Conservation (phyloP, 768 basidiomycete genomes). For the Hydnum rufescens region DNA sequence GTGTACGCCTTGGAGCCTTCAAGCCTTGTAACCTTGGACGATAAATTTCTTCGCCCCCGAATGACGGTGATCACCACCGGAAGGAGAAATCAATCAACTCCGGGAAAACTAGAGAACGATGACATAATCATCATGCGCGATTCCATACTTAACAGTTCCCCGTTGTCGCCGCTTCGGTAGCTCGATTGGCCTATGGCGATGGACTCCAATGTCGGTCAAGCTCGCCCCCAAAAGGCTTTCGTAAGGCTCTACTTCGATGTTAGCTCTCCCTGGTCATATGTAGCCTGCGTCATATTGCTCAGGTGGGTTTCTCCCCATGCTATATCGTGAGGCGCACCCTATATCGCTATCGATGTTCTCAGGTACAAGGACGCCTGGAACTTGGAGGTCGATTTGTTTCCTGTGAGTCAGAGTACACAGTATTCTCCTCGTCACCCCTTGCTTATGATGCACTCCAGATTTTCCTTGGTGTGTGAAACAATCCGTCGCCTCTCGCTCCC, state of each 20-base stretch:
- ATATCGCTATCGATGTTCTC: neutral
- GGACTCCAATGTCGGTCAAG: no score
- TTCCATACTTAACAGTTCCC: no score
- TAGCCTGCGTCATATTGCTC: neutral
- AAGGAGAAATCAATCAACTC: no score
- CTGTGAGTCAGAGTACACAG: neutral
- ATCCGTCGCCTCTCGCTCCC: neutral
- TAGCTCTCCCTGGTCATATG: neutral
- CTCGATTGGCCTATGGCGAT: no score
- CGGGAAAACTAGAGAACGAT: no score
- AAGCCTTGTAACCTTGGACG: no score
- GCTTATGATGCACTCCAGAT: neutral
- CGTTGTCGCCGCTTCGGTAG: no score
- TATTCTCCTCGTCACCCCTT: neutral
- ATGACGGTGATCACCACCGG: no score
- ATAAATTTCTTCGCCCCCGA: no score
- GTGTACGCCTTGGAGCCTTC: no score
- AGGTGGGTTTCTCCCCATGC: constrained; percentile 1
- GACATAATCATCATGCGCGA: no score
- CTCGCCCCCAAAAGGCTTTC: neutral
- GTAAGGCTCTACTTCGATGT: constrained; percentile 1
- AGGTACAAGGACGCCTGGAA: neutral
- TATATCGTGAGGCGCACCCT: no score
- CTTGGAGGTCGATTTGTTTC: neutral
- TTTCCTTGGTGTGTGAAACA: neutral